These are phyloP conservation scores for Suhomyces yuchorum DNA, from an alignment of 1,139 yeast genomes.

Conservation along the genomic window DNA sequence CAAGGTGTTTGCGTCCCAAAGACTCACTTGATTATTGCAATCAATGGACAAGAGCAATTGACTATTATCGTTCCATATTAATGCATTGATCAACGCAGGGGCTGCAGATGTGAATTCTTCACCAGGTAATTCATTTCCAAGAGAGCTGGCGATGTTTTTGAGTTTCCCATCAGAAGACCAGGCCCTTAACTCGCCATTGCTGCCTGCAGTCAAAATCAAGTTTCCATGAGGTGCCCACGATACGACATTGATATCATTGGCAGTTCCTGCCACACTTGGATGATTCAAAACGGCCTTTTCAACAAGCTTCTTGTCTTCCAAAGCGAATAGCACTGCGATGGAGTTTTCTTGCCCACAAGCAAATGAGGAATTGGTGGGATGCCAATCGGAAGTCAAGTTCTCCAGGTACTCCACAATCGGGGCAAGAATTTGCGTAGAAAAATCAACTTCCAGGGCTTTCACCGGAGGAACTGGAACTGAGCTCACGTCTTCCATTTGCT, in stretches of 20 bases:
- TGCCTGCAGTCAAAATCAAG: slow-evolving; percentile 56
- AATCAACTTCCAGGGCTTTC: slow-evolving; percentile 10
- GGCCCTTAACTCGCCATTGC: slow-evolving; percentile 64
- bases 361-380: slow-evolving; percentile 39
- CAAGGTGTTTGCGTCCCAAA: slow-evolving; percentile 44
- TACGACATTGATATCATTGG: slow-evolving; percentile 43
- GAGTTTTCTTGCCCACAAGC: slow-evolving; percentile 43
- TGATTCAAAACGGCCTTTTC: slow-evolving; percentile 41
- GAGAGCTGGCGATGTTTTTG: slow-evolving; percentile 49
- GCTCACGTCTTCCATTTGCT: slow-evolving; percentile 21
- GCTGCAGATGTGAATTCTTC: not conserved
- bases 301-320: slow-evolving; percentile 31
- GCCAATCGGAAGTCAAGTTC: slow-evolving; percentile 43
- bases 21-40: slow-evolving; percentile 31
- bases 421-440: slow-evolving; percentile 25
- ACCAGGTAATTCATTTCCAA: slow-evolving; percentile 13
- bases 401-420: slow-evolving; percentile 30
- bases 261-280: slow-evolving; percentile 31
- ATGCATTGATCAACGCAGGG: slow-evolving; percentile 18
- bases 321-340: slow-evolving; percentile 38
- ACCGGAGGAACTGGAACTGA: slow-evolving; percentile 6
- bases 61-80: slow-evolving; percentile 42
- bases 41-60: slow-evolving; percentile 40
- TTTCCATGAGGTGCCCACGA: slow-evolving; percentile 70
- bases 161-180: slow-evolving; percentile 72